Evolutionary conservation across 176 grass and related monocot genomes (phyloP).

Genomic region (Microstegium vimineum): DNA sequence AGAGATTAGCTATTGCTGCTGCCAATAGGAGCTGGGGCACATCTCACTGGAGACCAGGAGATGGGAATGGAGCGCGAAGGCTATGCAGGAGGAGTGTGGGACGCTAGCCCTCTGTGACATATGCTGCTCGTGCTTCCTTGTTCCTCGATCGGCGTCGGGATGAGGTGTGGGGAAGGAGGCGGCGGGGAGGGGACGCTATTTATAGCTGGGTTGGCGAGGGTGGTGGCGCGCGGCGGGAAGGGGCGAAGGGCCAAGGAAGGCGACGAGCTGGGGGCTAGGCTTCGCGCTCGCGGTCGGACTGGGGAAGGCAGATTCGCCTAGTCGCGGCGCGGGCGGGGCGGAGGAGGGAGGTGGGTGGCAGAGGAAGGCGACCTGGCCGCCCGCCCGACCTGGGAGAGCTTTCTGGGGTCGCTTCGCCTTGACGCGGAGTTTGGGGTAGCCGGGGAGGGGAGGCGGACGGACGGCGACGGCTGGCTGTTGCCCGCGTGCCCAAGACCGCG

Average conservation of each 20-base stretch:
- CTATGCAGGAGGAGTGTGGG: constrained; percentile 76
- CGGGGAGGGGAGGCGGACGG: no score
- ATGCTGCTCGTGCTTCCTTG: constrained; percentile 36
- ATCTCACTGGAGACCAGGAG: constrained; percentile 95
- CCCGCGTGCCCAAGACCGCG: neutral
- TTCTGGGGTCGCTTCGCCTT: constrained; percentile 28
- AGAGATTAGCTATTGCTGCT: neutral
- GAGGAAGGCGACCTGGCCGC: neutral
- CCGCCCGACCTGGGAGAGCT: neutral
- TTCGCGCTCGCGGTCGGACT: constrained; percentile 1
- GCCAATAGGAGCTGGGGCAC: constrained; percentile 79
- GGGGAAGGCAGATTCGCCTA: constrained; percentile 51
- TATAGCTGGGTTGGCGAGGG: neutral
- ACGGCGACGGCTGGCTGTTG: neutral
- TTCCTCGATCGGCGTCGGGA: neutral
- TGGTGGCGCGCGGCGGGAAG: neutral
- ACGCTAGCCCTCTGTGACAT: constrained; percentile 88
- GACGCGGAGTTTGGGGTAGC: neutral
- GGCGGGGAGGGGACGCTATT: neutral
- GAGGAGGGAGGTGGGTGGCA: neutral
- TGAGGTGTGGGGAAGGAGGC: neutral
- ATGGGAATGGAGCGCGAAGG: constrained; percentile 88
- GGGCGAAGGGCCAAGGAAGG: constrained; percentile 7
- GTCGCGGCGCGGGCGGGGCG: neutral
- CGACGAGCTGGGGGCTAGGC: neutral